Percentiles rank a stretch among this genome's conserved stretches.
Evolutionary conservation across 2,329 filamentous ascomycete species (phyloP).

Genomic region (Aspergillus tanneri): DNA sequence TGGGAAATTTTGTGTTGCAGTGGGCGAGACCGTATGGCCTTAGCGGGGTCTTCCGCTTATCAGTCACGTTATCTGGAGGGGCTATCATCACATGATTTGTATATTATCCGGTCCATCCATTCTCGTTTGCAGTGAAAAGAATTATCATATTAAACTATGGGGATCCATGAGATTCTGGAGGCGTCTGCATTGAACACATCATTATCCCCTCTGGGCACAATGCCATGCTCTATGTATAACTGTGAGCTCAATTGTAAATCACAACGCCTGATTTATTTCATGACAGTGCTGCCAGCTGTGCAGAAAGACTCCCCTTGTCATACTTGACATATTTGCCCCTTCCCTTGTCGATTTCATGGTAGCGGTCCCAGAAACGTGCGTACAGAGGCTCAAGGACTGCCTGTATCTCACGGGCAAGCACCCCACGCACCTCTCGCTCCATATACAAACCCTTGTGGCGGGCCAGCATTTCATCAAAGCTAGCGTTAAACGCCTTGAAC

Average conservation of each 20-base stretch:
- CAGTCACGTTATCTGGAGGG: conserved; percentile 37
- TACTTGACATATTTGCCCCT: conserved; percentile 99
- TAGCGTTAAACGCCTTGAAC: conserved; percentile 84
- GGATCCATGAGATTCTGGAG: background rate
- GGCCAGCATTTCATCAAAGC: conserved; percentile 83
- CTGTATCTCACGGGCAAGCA: conserved; percentile 80
- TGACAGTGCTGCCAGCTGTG: conserved; percentile 51
- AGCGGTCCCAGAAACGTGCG: conserved; percentile 92
- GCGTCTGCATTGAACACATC: background rate
- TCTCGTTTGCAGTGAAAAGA: no score
- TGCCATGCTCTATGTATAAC: no score
- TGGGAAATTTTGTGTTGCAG: conserved; percentile 32
- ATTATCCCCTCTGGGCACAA: no score
- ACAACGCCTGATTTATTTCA: no score
- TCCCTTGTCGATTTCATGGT: conserved; percentile 96
- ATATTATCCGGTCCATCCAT: no score
- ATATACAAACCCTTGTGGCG: conserved; percentile 82
- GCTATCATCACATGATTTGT: conserved; percentile 27
- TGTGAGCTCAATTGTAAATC: no score
- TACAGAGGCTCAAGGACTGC: conserved; percentile 92
- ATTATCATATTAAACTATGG: conserved; percentile 1
- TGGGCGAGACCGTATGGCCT: conserved; percentile 12
- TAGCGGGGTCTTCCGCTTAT: conserved; percentile 38
- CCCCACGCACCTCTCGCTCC: conserved; percentile 82
- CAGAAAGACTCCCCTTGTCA: conserved; percentile 78